These are phyloP conservation scores for Fusarium armeniacum DNA, from an alignment of 2,329 filamentous ascomycete species.

Conservation along the genomic window DNA sequence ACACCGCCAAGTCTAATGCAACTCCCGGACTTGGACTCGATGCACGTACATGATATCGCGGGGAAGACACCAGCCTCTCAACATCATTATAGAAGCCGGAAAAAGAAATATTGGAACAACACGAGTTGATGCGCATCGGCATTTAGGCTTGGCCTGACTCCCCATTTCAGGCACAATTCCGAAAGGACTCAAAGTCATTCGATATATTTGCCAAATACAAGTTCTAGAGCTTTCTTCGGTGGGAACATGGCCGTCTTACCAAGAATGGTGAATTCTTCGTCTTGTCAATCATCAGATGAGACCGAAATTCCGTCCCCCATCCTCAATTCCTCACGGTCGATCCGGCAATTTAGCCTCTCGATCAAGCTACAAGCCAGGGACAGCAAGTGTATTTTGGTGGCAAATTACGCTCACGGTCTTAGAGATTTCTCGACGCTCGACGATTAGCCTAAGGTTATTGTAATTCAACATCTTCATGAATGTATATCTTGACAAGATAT, in stretches of 20 bases:
- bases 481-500: too few relatives aligned
- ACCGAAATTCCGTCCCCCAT: background rate
- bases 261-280: background rate
- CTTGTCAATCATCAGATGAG: accelerated
- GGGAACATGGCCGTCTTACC: background rate
- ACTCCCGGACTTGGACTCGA: constrained; percentile 3
- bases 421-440: too few relatives aligned
- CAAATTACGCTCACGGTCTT: too few relatives aligned
- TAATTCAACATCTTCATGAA: too few relatives aligned
- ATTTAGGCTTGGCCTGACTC: background rate
- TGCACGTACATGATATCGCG: constrained; percentile 3
- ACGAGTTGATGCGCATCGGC: background rate
- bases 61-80: constrained; percentile 13
- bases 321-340: too few relatives aligned
- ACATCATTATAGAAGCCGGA: background rate
- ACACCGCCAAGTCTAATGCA: constrained; percentile 5
- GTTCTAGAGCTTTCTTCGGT: background rate
- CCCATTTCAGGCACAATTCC: background rate
- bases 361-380: too few relatives aligned
- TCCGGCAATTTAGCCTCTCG: too few relatives aligned
- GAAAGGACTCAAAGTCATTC: background rate
- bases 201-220: background rate
- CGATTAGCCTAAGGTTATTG: too few relatives aligned
- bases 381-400: too few relatives aligned
- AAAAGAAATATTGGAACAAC: background rate